Evolutionary conservation across 805 yeast genomes (phyloP).

Genomic region (Ogataea ganodermae): DNA sequence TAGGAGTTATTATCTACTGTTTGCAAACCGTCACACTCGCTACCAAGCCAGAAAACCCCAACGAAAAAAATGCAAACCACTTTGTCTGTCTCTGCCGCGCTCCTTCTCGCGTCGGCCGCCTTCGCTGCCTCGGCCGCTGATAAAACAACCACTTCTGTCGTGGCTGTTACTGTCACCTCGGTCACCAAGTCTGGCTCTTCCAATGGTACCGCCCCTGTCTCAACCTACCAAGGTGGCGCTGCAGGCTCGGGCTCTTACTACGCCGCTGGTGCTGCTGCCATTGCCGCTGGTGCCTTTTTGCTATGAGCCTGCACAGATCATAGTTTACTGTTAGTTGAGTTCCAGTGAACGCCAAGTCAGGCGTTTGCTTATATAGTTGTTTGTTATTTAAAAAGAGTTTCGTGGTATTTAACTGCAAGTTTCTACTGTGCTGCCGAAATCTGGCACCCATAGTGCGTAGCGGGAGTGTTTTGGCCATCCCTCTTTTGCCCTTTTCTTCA

Average conservation of each 20-base stretch:
- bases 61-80: slow-evolving; percentile 41
- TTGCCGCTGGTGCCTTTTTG: slow-evolving; percentile 37
- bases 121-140: slow-evolving; percentile 36
- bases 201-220: slow-evolving; percentile 27
- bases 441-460: background rate
- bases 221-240: slow-evolving; percentile 34
- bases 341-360: background rate
- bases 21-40: background rate
- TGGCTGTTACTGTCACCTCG: slow-evolving; percentile 41
- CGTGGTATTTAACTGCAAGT: slow-evolving; percentile 1
- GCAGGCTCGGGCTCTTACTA: slow-evolving; percentile 24
- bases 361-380: background rate
- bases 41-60: slow-evolving; percentile 1
- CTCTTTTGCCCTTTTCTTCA: background rate
- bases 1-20: background rate
- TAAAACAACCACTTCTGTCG: slow-evolving; percentile 35
- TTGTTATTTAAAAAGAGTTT: background rate
- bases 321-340: background rate
- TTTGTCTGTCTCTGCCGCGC: slow-evolving; percentile 36
- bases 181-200: slow-evolving; percentile 36
- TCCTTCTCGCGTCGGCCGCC: slow-evolving; percentile 35
- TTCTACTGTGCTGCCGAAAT: background rate
- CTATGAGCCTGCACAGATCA: slow-evolving; percentile 21
- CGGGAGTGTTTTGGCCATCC: background rate
- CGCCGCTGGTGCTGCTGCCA: slow-evolving; percentile 35